Percentiles rank a stretch among this genome's conserved stretches.
phyloP scores from a whole-genome alignment of 768 basidiomycete species.

The Rhodotorula toruloides region DNA sequence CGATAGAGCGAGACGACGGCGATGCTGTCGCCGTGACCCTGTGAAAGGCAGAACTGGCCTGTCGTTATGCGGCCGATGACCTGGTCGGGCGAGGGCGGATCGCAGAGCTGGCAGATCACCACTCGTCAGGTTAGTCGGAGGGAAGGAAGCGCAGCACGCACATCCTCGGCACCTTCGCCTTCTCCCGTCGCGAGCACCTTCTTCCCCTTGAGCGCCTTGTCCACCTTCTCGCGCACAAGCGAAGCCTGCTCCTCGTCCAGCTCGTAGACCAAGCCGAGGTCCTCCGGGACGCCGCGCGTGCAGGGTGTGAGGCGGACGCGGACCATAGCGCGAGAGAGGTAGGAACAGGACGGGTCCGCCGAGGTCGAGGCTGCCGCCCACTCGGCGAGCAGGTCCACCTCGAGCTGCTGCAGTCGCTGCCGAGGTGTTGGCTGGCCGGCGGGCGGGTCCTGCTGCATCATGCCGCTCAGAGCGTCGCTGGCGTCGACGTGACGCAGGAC shows the following conservation, averaged over 20 bases:
- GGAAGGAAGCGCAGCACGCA: conserved; percentile 3
- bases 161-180: conserved; percentile 31
- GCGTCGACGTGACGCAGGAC: background rate
- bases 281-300: conserved; percentile 65
- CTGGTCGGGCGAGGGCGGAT: background rate
- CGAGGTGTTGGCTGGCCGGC: background rate
- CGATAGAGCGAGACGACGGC: conserved; percentile 62
- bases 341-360: conserved; percentile 44
- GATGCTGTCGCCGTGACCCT: conserved; percentile 71
- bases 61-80: conserved; percentile 75
- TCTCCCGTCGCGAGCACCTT: conserved; percentile 39
- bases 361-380: background rate
- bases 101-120: conserved; percentile 35
- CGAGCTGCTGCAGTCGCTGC: background rate
- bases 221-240: conserved; percentile 56
- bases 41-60: conserved; percentile 72
- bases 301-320: conserved; percentile 61
- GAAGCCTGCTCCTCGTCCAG: conserved; percentile 57
- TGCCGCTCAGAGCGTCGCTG: background rate
- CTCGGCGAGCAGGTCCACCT: background rate
- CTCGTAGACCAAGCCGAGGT: conserved; percentile 67
- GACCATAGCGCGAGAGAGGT: conserved; percentile 56
- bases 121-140: too few species aligned
- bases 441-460: background rate
- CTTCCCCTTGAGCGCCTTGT: conserved; percentile 44